phyloP scores from a whole-genome alignment of 176 grass and related monocot species.

The Eragrostis curvula region DNA sequence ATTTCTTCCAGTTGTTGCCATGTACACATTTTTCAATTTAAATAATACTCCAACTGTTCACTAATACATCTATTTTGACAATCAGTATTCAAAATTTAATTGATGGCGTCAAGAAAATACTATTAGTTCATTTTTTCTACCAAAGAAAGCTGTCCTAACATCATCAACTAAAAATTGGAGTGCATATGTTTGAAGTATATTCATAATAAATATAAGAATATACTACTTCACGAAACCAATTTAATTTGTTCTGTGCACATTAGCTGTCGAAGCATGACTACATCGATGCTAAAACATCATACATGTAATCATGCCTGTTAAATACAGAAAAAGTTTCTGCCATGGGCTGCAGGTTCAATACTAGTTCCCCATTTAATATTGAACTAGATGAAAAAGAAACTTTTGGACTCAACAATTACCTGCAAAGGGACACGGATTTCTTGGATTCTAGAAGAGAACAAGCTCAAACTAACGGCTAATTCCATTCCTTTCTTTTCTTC shows the following conservation, averaged over 20 bases:
- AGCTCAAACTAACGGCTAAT: slow-evolving; percentile 94
- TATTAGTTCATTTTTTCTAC: background rate
- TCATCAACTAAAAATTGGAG: background rate
- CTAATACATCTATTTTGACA: too few species aligned
- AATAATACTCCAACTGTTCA: too few species aligned
- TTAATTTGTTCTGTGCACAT: too few species aligned
- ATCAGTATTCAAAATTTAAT: too few species aligned
- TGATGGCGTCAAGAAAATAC: background rate
- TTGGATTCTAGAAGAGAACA: slow-evolving; percentile 96
- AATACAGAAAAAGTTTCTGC: background rate
- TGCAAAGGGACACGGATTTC: slow-evolving; percentile 97
- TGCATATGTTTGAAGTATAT: too few species aligned
- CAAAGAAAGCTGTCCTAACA: background rate
- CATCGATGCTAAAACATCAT: too few species aligned
- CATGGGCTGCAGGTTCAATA: background rate
- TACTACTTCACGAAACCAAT: too few species aligned
- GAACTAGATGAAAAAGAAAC: slow-evolving; percentile 22
- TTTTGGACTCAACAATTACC: slow-evolving; percentile 51
- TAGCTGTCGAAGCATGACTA: too few species aligned
- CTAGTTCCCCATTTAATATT: slow-evolving; percentile 6
- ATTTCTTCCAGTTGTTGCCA: background rate
- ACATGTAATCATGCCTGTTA: background rate
- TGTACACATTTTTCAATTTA: background rate
- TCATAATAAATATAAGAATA: too few species aligned
- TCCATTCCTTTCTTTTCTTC: slow-evolving; percentile 99